Evolutionary conservation across 371 early-diverging fungal genomes (phyloP).

Genomic region (Rhizomucor pusillus): DNA sequence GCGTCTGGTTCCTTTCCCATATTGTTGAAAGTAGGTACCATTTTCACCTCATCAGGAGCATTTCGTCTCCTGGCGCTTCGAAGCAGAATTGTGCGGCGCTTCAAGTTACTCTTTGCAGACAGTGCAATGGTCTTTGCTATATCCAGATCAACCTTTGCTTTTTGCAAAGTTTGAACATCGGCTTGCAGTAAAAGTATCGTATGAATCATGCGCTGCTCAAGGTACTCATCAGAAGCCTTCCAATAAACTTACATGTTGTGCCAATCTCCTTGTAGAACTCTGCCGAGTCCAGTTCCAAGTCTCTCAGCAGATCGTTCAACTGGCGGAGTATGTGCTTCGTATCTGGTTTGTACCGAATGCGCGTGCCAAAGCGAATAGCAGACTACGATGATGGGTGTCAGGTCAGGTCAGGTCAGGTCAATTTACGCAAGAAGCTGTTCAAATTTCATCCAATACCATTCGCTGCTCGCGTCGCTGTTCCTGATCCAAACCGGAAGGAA

Average conservation of each 20-base stretch:
- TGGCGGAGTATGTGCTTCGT: constrained; percentile 45
- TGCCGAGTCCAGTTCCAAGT: constrained; percentile 43
- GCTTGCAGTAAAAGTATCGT: constrained; percentile 19
- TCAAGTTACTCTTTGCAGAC: constrained; percentile 47
- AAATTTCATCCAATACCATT: constrained; percentile 4
- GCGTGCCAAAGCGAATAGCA: constrained; percentile 18
- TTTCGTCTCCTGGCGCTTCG: constrained; percentile 27
- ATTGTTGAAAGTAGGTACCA: constrained; percentile 12
- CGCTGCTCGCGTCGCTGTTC: constrained; percentile 13
- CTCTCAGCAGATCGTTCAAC: constrained; percentile 36
- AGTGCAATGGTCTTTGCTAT: constrained; percentile 48
- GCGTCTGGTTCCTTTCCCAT: background rate
- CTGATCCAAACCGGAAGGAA: constrained; percentile 5
- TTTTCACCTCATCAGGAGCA: constrained; percentile 23
- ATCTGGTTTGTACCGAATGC: constrained; percentile 47
- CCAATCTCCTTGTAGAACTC: constrained; percentile 42
- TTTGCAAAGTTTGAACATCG: constrained; percentile 43
- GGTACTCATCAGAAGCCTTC: no score
- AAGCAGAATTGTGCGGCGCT: constrained; percentile 31
- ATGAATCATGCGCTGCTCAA: no score
- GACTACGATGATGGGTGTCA: background rate
- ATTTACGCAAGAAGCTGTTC: no score
- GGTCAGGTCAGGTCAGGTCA: no score
- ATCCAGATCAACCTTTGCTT: constrained; percentile 46
- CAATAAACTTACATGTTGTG: constrained; percentile 30